phyloP scores from a whole-genome alignment of 2,329 filamentous ascomycete genomes.

The Metarhizium robertsii region DNA sequence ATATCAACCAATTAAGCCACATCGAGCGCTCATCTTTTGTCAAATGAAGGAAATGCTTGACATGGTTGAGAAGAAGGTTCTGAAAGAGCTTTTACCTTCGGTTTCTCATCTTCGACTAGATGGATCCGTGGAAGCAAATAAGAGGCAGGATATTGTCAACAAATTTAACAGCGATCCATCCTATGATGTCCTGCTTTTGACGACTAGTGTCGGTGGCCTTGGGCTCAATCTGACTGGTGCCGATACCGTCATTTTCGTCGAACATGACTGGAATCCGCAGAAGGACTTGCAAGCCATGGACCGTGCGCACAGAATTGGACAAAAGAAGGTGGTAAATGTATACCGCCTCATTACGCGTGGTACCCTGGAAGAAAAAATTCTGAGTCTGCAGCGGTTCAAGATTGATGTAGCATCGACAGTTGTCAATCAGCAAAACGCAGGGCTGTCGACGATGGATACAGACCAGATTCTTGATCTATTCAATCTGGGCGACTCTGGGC shows the following conservation, averaged over 20 bases:
- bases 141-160: constrained; percentile 96
- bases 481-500: constrained; percentile 73
- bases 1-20: constrained; percentile 82
- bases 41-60: constrained; percentile 99
- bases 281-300: constrained; percentile 99
- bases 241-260: constrained; percentile 97
- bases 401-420: constrained; percentile 97
- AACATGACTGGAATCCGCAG: constrained; percentile 99
- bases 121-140: constrained; percentile 83
- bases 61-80: constrained; percentile 91
- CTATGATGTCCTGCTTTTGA: constrained; percentile 88
- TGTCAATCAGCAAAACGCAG: constrained; percentile 97
- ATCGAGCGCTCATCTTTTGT: constrained; percentile 93
- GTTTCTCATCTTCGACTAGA: constrained; percentile 94
- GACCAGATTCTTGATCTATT: constrained; percentile 97
- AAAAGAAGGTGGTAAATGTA: constrained; percentile 99
- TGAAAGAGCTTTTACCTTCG: constrained; percentile 82
- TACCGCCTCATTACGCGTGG: constrained; percentile 94
- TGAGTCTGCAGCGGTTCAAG: constrained; percentile 97
- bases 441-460: constrained; percentile 91
- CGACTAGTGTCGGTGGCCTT: constrained; percentile 88
- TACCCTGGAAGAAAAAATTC: constrained; percentile 95
- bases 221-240: constrained; percentile 93
- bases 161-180: constrained; percentile 97
- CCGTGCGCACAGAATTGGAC: constrained; percentile 91